Evolutionary conservation across 2,329 filamentous ascomycete species (phyloP), one percentile per base, ranked within the genome.

Genomic region (Alternaria longipes): DNA sequence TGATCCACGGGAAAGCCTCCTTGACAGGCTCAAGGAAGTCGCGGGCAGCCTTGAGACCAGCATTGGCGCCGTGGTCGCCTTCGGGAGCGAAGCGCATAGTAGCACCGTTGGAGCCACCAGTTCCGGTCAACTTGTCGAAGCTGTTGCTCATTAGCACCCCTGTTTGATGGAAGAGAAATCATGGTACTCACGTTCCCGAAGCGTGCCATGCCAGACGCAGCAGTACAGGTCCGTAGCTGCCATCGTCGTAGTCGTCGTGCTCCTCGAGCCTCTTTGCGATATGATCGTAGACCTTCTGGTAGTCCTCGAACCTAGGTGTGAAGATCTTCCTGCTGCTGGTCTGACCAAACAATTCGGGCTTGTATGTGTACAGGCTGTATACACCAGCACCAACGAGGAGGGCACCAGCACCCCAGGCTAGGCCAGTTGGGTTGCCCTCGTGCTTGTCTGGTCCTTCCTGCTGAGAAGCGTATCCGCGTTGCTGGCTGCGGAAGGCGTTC

Each of bases 61-160:
- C 93, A 77, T 99, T 99, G 81, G 94, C 95, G 70, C 93, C 93
- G 81, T 99, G 94, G 79, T 90, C 89, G 62, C 88, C 85, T 83
- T 98, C 95, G 47, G 94, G 94, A 24, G 89, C 85, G 79, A 97
- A 98, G 77, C 95, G 89, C 95, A 98, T 98, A 68, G 94, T 97
- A 59, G 94, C 94, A 68, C 95, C 94, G 80, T 98, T 97, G 85
- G 91, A 94, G 69, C 94, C 94, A 74, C 94, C 95, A 46, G 94
- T 98, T 67, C 87, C 86, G 26, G 94, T 97, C 76, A 87, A 87
- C 83, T 90, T 91, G 79, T 98, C 94, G 76, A 90, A 98, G 72
- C 78, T 81, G 51, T 24, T 8, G 8, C 5, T 4, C 44, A 66
- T 78, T 41, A 75, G 60, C 52, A 2, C 34, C 6, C 22, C 2